Conservation (phyloP, 2,329 filamentous ascomycete genomes). For the Celoporthe dispersa region DNA sequence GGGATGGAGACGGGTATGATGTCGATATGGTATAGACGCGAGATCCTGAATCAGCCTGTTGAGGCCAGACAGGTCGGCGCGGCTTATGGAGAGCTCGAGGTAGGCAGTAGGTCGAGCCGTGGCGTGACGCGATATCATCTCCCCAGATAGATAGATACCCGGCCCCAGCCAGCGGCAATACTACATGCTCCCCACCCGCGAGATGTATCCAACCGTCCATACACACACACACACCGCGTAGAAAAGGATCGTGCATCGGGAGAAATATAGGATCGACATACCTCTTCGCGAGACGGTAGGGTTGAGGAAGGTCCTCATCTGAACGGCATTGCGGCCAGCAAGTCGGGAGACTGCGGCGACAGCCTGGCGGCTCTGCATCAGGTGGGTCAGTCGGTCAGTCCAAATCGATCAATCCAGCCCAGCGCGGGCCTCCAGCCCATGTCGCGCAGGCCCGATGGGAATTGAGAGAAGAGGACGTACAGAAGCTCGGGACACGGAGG, state of each 20-base stretch:
- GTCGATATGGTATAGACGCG: background rate
- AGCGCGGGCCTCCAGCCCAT: background rate
- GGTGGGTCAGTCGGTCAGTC: constrained; percentile 23
- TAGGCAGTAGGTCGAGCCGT: constrained; percentile 7
- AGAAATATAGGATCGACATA: constrained; percentile 47
- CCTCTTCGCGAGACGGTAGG: constrained; percentile 65
- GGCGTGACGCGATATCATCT: constrained; percentile 26
- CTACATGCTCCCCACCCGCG: background rate
- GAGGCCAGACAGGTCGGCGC: background rate
- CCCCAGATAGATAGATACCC: background rate
- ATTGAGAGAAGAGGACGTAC: constrained; percentile 46
- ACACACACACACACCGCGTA: constrained; percentile 4
- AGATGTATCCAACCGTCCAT: constrained; percentile 7
- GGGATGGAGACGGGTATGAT: background rate
- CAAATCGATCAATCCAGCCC: background rate
- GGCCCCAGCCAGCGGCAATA: background rate
- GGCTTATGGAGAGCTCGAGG: constrained; percentile 8
- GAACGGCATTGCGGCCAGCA: constrained; percentile 52
- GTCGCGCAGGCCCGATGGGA: background rate
- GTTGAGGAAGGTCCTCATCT: constrained; percentile 62
- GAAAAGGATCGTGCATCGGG: background rate
- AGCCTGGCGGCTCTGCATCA: constrained; percentile 53
- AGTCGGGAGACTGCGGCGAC: constrained; percentile 55
- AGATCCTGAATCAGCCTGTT: background rate
- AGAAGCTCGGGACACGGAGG: constrained; percentile 58